Percentiles rank a stretch among this genome's conserved stretches.
phyloP scores from a whole-genome alignment of 2,329 filamentous ascomycete species.

The Pezicula rhizophila region DNA sequence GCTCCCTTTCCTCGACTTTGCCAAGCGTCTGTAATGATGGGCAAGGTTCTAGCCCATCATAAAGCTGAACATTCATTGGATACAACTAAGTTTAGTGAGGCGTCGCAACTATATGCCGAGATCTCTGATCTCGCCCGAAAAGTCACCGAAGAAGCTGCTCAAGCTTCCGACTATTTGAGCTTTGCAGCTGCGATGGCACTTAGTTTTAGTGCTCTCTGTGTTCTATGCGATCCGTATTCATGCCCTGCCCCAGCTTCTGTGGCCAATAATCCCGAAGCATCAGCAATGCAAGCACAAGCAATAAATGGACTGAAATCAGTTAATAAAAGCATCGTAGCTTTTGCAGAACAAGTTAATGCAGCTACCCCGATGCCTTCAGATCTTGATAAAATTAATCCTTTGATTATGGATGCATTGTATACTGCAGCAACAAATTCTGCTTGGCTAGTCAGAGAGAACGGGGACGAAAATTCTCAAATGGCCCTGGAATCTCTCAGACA shows the following conservation, averaged over 20 bases:
- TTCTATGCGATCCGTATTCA: slow-evolving; percentile 32
- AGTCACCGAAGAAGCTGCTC: slow-evolving; percentile 20
- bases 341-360: slow-evolving; percentile 22
- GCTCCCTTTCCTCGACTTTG: slow-evolving; percentile 46
- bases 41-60: slow-evolving; percentile 28
- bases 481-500: slow-evolving; percentile 26
- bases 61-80: slow-evolving; percentile 16
- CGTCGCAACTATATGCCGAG: slow-evolving; percentile 21
- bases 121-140: slow-evolving; percentile 17
- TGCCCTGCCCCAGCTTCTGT: slow-evolving; percentile 20
- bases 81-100: slow-evolving; percentile 14
- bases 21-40: slow-evolving; percentile 31
- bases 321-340: slow-evolving; percentile 23
- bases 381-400: slow-evolving; percentile 27
- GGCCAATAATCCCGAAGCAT: slow-evolving; percentile 15
- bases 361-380: slow-evolving; percentile 17
- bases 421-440: slow-evolving; percentile 30
- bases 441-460: slow-evolving; percentile 33
- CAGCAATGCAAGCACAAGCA: slow-evolving; percentile 28
- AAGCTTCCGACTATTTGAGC: slow-evolving; percentile 18
- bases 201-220: slow-evolving; percentile 24
- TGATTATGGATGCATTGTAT: slow-evolving; percentile 34
- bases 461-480: slow-evolving; percentile 24
- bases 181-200: slow-evolving; percentile 21
- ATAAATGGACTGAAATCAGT: slow-evolving; percentile 28